Percentiles rank a stretch among this genome's conserved stretches.
Evolutionary conservation across 495 filamentous ascomycete genomes (phyloP).

Genomic region (Aspergillus avenaceus): DNA sequence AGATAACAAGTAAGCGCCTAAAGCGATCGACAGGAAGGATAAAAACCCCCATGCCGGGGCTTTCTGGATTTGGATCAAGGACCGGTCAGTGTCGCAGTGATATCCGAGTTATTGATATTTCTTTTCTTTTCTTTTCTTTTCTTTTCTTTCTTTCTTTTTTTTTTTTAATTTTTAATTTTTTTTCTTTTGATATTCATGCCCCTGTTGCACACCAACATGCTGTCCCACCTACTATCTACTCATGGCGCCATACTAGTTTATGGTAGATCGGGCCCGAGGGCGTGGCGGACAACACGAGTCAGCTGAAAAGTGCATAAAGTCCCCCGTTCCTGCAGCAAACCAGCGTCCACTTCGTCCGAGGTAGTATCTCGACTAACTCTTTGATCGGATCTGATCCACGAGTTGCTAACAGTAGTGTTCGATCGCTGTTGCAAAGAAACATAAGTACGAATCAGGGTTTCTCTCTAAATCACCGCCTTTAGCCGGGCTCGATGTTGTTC

Average conservation of each 20-base stretch:
- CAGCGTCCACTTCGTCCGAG: background rate
- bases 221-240: no score
- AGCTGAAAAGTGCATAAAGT: constrained; percentile 3
- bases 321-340: constrained; percentile 8
- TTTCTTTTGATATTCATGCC: background rate
- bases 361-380: background rate
- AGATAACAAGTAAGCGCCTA: background rate
- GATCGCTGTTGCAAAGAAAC: background rate
- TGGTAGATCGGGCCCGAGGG: background rate
- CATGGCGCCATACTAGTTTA: no score
- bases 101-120: background rate
- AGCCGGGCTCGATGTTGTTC: background rate
- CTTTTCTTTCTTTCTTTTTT: background rate
- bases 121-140: background rate
- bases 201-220: background rate
- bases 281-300: background rate
- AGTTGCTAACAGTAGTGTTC: background rate
- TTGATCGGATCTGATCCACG: constrained; percentile 11
- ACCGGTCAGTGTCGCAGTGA: background rate
- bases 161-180: background rate
- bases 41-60: background rate
- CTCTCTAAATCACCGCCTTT: background rate
- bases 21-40: background rate
- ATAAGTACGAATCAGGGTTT: background rate
- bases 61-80: constrained; percentile 2